phyloP scores from a whole-genome alignment of 805 yeast genomes.

The Yamadazyma philogaea region DNA sequence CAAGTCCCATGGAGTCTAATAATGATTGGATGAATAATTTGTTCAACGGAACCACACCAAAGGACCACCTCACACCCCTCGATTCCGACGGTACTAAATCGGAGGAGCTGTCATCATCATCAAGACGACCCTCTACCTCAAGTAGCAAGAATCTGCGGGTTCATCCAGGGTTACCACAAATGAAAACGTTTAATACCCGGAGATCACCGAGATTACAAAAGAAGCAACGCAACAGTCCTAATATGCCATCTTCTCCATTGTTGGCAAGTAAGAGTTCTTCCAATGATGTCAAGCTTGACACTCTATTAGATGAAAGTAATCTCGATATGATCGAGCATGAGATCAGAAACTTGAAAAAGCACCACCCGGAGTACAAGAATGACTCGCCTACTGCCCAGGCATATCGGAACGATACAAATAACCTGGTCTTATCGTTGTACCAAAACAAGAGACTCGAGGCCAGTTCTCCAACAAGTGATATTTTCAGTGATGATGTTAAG shows the following conservation, averaged over 20 bases:
- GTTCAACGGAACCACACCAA: slow-evolving; percentile 44
- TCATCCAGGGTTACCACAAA: slow-evolving; percentile 29
- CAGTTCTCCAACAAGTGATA: slow-evolving; percentile 13
- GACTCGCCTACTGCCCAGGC: slow-evolving; percentile 37
- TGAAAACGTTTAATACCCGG: slow-evolving; percentile 27
- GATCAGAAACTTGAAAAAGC: slow-evolving; percentile 16
- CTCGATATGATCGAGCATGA: slow-evolving; percentile 21
- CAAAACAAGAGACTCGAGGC: slow-evolving; percentile 10
- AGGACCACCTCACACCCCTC: slow-evolving; percentile 21
- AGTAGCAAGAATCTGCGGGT: slow-evolving; percentile 7
- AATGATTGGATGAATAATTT: slow-evolving; percentile 43
- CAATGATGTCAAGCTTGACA: slow-evolving; percentile 12
- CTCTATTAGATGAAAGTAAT: slow-evolving; percentile 16
- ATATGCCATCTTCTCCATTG: slow-evolving; percentile 34
- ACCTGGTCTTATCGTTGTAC: slow-evolving; percentile 21
- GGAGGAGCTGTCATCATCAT: background rate
- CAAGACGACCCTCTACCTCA: slow-evolving; percentile 1
- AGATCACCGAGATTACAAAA: slow-evolving; percentile 24
- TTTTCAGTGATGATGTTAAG: slow-evolving; percentile 8
- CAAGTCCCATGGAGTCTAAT: slow-evolving; percentile 33
- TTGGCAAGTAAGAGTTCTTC: slow-evolving; percentile 18
- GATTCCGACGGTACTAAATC: slow-evolving; percentile 5
- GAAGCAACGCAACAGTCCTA: slow-evolving; percentile 18
- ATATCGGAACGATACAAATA: slow-evolving; percentile 34
- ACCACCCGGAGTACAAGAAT: slow-evolving; percentile 11